phyloP scores from a whole-genome alignment of 495 filamentous ascomycete species.

The Penicillium bovifimosum region DNA sequence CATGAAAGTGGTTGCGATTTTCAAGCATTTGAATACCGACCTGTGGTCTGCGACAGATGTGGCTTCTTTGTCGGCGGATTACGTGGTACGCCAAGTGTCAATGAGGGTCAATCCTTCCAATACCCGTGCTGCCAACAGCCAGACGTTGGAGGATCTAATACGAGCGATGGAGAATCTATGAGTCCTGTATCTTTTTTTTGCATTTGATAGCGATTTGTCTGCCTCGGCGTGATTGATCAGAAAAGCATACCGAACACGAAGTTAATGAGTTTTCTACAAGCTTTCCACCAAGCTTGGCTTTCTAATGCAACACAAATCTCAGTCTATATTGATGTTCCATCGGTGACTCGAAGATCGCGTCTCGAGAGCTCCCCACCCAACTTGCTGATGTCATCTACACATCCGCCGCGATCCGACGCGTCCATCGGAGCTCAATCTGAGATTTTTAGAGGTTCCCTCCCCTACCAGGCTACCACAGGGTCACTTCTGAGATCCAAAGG shows the following conservation, averaged over 20 bases:
- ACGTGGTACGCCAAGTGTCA: conserved; percentile 19
- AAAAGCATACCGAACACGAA: background rate
- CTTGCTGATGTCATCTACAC: conserved; percentile 2
- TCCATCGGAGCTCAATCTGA: background rate
- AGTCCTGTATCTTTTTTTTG: background rate
- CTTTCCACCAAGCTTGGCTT: background rate
- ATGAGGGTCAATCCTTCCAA: background rate
- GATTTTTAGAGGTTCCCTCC: background rate
- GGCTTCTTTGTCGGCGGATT: conserved; percentile 20
- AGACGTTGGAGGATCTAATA: background rate
- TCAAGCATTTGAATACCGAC: conserved; percentile 12
- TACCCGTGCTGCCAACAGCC: background rate
- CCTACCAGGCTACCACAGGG: no score
- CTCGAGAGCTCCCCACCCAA: no score
- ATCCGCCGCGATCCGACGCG: background rate
- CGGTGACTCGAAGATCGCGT: no score
- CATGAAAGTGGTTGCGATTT: conserved; percentile 14
- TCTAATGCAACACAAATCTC: no score
- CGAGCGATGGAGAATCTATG: conserved; percentile 2
- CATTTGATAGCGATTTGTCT: background rate
- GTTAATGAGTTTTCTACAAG: background rate
- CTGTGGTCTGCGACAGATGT: conserved; percentile 20
- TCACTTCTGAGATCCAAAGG: background rate
- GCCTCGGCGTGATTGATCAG: background rate
- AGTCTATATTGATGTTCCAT: no score